Conservation (phyloP, 805 yeast species). For the Barnettozyma botsteinii region DNA sequence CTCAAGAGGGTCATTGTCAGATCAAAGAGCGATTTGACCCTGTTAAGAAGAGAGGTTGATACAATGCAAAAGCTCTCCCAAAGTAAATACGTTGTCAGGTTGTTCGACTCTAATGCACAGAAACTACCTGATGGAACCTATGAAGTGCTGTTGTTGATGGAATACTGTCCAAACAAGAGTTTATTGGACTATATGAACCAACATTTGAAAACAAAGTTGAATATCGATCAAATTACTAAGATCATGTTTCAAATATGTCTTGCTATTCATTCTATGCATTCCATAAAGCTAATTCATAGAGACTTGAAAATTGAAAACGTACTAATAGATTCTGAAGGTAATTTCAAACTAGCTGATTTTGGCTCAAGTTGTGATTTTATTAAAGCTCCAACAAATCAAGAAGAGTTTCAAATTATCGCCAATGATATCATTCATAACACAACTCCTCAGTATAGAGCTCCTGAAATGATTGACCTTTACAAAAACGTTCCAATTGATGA, state of each 20-base stretch:
- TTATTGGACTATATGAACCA: conserved; percentile 89
- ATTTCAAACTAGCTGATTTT: conserved; percentile 86
- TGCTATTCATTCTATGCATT: conserved; percentile 85
- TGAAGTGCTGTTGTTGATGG: conserved; percentile 91
- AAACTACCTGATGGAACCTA: conserved; percentile 49
- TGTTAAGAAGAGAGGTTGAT: conserved; percentile 68
- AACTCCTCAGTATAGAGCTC: conserved; percentile 88
- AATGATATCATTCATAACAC: conserved; percentile 87
- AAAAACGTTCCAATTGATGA: conserved; percentile 70
- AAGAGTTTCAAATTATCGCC: conserved; percentile 68
- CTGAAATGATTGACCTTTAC: conserved; percentile 75
- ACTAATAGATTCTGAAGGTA: conserved; percentile 60
- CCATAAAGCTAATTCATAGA: conserved; percentile 66
- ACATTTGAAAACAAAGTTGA: conserved; percentile 69
- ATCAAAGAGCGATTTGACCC: conserved; percentile 60
- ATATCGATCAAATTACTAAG: conserved; percentile 69
- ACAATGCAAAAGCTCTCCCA: conserved; percentile 61
- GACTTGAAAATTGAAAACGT: conserved; percentile 95
- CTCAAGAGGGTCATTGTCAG: conserved; percentile 70
- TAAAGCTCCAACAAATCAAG: conserved; percentile 68
- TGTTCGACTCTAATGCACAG: conserved; percentile 74
- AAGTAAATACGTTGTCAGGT: conserved; percentile 56
- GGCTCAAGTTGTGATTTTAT: conserved; percentile 77
- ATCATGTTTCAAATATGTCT: conserved; percentile 78
- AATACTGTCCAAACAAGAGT: conserved; percentile 81